phyloP scores from a whole-genome alignment of 2,329 filamentous ascomycete genomes.

The Cytospora schulzeri region DNA sequence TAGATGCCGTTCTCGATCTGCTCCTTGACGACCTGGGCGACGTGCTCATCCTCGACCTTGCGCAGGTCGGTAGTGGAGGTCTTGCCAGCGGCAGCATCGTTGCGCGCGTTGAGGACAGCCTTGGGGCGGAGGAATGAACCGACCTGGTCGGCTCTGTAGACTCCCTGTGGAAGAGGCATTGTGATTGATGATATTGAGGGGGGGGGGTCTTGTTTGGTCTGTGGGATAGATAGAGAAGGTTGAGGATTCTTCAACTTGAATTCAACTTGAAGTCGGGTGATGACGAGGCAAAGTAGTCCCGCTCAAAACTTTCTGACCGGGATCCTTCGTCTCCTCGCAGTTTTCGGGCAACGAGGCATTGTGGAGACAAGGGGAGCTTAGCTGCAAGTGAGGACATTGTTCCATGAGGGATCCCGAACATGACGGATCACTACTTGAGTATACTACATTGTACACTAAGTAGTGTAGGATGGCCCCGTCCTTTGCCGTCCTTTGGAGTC shows the following conservation, averaged over 20 bases:
- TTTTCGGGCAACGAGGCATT: neutral
- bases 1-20: constrained; percentile 52
- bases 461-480: neutral
- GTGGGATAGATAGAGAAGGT: neutral
- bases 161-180: constrained; percentile 45
- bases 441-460: neutral
- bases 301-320: neutral
- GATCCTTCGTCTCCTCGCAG: neutral
- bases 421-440: neutral
- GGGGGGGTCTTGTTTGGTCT: neutral
- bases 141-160: constrained; percentile 58
- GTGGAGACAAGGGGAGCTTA: neutral
- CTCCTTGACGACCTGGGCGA: constrained; percentile 49
- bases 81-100: constrained; percentile 47
- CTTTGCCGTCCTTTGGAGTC: no score
- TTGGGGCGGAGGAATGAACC: constrained; percentile 57
- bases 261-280: neutral
- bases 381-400: neutral
- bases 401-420: neutral
- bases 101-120: constrained; percentile 50
- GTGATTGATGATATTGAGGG: neutral
- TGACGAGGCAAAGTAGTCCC: neutral
- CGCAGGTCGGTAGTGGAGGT: constrained; percentile 48
- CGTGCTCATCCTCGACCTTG: constrained; percentile 52
- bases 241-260: neutral